Percentiles rank a stretch among this genome's conserved stretches.
Evolutionary conservation across 2,329 filamentous ascomycete genomes (phyloP).

Genomic region (Stagonosporopsis chrysanthemi): DNA sequence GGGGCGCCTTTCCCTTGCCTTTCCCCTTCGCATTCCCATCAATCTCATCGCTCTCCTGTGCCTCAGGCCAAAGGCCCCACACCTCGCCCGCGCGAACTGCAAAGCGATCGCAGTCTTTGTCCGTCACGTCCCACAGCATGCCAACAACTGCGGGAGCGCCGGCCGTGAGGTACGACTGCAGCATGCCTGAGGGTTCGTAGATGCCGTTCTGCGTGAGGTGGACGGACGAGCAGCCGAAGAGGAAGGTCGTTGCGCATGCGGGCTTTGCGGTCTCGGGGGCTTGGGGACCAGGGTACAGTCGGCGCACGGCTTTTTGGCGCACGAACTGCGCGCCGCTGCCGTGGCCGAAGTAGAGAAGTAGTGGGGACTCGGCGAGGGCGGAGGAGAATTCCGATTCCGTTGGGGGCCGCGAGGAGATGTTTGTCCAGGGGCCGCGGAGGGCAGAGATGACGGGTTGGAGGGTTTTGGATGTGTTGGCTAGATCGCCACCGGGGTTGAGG

Average conservation of each 20-base stretch:
- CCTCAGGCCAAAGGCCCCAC: constrained; percentile 76
- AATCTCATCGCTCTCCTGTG: constrained; percentile 31
- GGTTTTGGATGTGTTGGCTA: constrained; percentile 78
- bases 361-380: constrained; percentile 69
- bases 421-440: constrained; percentile 65
- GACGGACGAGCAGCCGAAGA: constrained; percentile 95
- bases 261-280: constrained; percentile 24
- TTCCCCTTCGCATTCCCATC: background rate
- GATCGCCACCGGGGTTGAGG: constrained; percentile 86
- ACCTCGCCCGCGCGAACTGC: constrained; percentile 78
- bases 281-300: constrained; percentile 64
- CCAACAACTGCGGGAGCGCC: constrained; percentile 82
- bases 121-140: constrained; percentile 97
- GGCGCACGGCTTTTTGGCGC: constrained; percentile 80
- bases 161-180: constrained; percentile 90
- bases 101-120: constrained; percentile 95
- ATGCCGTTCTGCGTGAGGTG: constrained; percentile 76
- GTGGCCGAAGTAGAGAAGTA: constrained; percentile 95
- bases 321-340: constrained; percentile 96
- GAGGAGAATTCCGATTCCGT: constrained; percentile 78
- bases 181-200: constrained; percentile 89
- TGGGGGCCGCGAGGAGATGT: constrained; percentile 73
- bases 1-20: constrained; percentile 21
- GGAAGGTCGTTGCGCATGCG: constrained; percentile 77
- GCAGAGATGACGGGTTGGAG: constrained; percentile 72